Base-by-base conservation (phyloP, 345 rosid species). In the Physaria fendleri region DNA sequence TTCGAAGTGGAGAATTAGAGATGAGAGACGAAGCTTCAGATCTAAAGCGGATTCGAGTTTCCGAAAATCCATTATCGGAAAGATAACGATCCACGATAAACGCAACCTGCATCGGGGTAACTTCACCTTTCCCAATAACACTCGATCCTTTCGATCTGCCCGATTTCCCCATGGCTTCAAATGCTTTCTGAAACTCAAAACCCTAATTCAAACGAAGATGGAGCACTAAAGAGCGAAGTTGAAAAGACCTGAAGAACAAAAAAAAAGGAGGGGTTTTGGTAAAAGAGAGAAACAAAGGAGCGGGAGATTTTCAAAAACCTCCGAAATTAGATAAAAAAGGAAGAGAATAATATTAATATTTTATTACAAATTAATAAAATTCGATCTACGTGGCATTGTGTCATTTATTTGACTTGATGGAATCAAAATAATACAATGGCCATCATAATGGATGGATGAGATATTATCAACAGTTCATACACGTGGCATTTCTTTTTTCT, bases 1-100 rank as follows among this genome's bases (percentile, higher is more conserved):
- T 80, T 8, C 78, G 64, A 43, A 76, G 60, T 0, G 95, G 82
- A 2, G 99, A 82, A 42, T 74, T 89, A 62, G 89, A 69, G 62
- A 93, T 64, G 73, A 84, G 81, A 34, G 94, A 69, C 6, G 95
- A 71, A 14, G 90, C 97, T 61, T 89, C 99, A 4, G 42, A 47
- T 50, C 94, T 59, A 70, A 83, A 87, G 37, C 56, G 51, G 4
- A 76, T 62, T 13, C 91, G 88, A 13, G 84, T 82, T 42, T 81
- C 71, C 0, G 80, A 30, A 77, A 71, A 87, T 25, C 63, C 75
- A 75, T 81, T 87, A 50, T 89, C 95, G 46, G 53, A 64, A 56
- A 93, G 99, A 66, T 89, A 93, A 2, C 91, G 81, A 53, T 93
- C 97, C 2, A 87, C 90, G 37, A 93, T 79, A 75, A 79, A 93